Evolutionary conservation across 306 rosid species (phyloP).

Genomic region (Delonix regia): DNA sequence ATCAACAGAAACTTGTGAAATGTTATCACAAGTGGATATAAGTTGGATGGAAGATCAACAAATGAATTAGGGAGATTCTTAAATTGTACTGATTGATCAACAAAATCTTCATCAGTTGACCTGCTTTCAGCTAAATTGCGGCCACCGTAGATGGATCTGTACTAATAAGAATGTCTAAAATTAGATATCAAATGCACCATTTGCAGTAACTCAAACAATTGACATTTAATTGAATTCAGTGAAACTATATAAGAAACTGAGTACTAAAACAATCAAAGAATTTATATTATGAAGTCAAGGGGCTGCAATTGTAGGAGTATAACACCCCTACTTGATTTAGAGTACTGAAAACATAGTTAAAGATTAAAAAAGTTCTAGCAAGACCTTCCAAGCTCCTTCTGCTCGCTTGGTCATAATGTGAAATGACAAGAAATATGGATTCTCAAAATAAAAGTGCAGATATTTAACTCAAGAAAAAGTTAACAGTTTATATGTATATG

Average conservation of each 20-base stretch:
- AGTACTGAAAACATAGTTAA: not conserved
- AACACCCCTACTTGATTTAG: not conserved
- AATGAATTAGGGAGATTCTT: slow-evolving; percentile 60
- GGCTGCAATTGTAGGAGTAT: not conserved
- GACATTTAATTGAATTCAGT: not conserved
- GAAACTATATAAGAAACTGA: not conserved
- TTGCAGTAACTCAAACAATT: not conserved
- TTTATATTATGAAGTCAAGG: not conserved
- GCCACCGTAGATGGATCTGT: slow-evolving; percentile 45
- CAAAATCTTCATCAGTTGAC: slow-evolving; percentile 38
- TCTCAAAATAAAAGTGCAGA: not conserved
- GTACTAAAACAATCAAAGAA: not conserved
- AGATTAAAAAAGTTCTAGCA: not conserved
- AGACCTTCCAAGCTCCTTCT: not conserved
- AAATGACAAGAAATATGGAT: not conserved
- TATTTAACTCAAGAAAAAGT: not conserved
- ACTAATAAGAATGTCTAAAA: not conserved
- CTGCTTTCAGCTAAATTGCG: not conserved
- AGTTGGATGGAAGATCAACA: slow-evolving; percentile 37
- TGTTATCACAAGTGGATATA: slow-evolving; percentile 69
- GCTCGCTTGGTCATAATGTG: not conserved
- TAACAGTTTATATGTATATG: not conserved
- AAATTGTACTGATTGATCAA: slow-evolving; percentile 37
- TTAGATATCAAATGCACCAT: not conserved
- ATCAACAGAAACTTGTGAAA: slow-evolving; percentile 69